Evolutionary conservation across 192 early-diverging fungal species (phyloP).

Genomic region (Umbelopsis sp.): DNA sequence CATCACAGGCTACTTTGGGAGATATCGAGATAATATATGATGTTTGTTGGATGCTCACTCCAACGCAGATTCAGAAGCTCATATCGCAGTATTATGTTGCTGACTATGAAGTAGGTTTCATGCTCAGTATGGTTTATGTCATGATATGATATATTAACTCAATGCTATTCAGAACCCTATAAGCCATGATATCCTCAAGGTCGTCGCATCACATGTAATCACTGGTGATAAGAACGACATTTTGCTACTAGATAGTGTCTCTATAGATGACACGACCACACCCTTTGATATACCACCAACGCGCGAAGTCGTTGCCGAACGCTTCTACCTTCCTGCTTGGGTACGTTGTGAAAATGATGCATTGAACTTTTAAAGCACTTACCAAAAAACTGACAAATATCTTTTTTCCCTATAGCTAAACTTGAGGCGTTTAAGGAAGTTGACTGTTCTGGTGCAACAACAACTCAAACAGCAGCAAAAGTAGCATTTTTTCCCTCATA

Average conservation of each 20-base stretch:
- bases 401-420: background rate
- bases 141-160: constrained; percentile 5
- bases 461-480: constrained; percentile 16
- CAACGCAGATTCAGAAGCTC: constrained; percentile 96
- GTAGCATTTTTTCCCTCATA: background rate
- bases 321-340: constrained; percentile 52
- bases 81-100: constrained; percentile 91
- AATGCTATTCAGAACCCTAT: constrained; percentile 59
- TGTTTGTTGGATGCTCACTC: constrained; percentile 94
- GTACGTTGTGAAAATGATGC: background rate
- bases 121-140: background rate
- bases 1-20: constrained; percentile 44
- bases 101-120: constrained; percentile 82
- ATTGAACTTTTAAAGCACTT: background rate
- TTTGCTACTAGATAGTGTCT: constrained; percentile 84
- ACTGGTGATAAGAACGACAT: constrained; percentile 87
- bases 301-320: constrained; percentile 49
- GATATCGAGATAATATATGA: constrained; percentile 99
- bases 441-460: constrained; percentile 14
- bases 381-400: background rate
- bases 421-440: constrained; percentile 4
- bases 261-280: constrained; percentile 53
- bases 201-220: constrained; percentile 79
- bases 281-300: constrained; percentile 57
- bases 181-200: constrained; percentile 86